Percentiles rank a stretch among this genome's conserved stretches.
These are phyloP conservation scores for Sclerotinia trifoliorum DNA, from an alignment of 2,329 filamentous ascomycete genomes.

Conservation along the genomic window DNA sequence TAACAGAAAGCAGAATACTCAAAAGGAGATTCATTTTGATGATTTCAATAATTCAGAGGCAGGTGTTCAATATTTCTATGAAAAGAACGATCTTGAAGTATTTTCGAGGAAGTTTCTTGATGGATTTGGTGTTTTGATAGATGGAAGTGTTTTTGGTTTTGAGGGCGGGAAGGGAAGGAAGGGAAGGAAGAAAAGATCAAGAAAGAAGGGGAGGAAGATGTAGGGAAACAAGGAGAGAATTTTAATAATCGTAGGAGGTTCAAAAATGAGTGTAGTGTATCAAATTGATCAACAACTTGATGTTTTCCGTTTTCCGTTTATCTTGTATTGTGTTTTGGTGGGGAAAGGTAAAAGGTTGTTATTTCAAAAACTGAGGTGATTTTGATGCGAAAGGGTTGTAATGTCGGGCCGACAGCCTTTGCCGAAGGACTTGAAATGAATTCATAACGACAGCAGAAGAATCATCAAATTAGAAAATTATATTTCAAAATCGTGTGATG, in stretches of 20 bases:
- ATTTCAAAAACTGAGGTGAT: not conserved
- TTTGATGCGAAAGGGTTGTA: not conserved
- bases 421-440: not conserved
- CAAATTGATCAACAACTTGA: conserved; percentile 16
- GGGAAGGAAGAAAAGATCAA: not conserved
- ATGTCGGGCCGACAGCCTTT: not conserved
- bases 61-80: not conserved
- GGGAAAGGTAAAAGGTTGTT: not conserved
- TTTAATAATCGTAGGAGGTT: not conserved
- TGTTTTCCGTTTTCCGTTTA: not conserved
- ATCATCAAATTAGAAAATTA: too few species aligned
- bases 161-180: not conserved
- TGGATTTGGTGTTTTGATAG: not conserved
- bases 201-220: not conserved
- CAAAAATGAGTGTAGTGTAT: conserved; percentile 11
- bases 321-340: not conserved
- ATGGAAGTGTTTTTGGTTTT: not conserved
- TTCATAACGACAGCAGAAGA: not conserved
- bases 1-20: not conserved
- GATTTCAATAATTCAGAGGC: not conserved
- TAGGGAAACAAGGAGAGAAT: not conserved
- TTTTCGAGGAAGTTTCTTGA: not conserved
- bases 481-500: not conserved
- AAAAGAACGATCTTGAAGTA: not conserved
- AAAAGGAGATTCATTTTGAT: conserved; percentile 18